phyloP scores from a whole-genome alignment of 2,329 filamentous ascomycete genomes.

The Calonectria pseudoreteaudii region DNA sequence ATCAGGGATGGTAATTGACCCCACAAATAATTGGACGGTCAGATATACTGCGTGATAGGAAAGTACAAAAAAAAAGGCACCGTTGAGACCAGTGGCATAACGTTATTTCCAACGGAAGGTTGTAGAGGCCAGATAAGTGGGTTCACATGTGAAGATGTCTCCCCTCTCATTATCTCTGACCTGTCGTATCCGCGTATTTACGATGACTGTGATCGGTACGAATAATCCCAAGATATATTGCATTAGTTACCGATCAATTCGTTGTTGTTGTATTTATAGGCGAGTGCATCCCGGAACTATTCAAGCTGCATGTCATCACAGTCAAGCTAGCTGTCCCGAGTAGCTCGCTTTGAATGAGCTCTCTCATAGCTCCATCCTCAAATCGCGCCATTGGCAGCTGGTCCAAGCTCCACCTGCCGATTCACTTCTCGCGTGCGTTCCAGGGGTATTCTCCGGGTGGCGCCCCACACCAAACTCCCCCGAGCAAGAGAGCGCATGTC shows the following conservation, averaged over 20 bases:
- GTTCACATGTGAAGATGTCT: neutral
- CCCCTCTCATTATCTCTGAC: neutral
- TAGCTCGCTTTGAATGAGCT: neutral
- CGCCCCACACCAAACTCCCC: conserved; percentile 21
- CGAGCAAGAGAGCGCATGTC: neutral
- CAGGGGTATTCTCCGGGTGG: conserved; percentile 9
- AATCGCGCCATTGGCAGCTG: conserved; percentile 28
- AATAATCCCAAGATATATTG: neutral
- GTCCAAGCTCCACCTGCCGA: conserved; percentile 26
- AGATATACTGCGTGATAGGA: neutral
- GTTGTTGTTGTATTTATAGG: neutral
- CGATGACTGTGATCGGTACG: neutral
- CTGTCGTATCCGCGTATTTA: neutral
- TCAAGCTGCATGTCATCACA: neutral
- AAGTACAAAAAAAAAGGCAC: neutral
- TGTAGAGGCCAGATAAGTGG: neutral
- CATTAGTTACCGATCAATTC: neutral
- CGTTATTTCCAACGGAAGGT: neutral
- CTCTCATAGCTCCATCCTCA: neutral
- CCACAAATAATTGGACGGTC: neutral
- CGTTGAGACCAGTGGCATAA: neutral
- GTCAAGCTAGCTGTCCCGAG: neutral
- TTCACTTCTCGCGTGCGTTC: neutral
- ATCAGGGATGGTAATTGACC: neutral
- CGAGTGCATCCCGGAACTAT: neutral